These are phyloP conservation scores for Penicillium sclerotiorum DNA, from an alignment of 2,329 filamentous ascomycete species.

Conservation along the genomic window DNA sequence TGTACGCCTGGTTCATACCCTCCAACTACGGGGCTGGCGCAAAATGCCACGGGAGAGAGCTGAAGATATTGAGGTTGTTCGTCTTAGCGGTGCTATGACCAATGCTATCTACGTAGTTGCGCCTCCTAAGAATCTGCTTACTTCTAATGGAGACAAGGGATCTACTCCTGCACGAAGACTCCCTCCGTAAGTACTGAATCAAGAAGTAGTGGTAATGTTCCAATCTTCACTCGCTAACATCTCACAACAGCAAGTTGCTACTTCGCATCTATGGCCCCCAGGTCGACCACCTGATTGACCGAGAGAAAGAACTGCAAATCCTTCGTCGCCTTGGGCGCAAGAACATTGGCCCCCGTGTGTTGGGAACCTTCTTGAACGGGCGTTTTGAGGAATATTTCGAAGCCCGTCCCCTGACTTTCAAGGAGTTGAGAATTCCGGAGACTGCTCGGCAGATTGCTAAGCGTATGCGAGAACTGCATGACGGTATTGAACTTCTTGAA, in stretches of 20 bases:
- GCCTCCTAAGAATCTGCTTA: slow-evolving; percentile 67
- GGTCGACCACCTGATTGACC: slow-evolving; percentile 92
- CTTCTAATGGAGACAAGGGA: slow-evolving; percentile 43
- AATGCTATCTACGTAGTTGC: slow-evolving; percentile 96
- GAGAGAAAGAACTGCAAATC: slow-evolving; percentile 85
- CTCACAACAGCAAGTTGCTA: slow-evolving; percentile 66
- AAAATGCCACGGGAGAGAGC: slow-evolving; percentile 63
- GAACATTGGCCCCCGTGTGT: slow-evolving; percentile 85
- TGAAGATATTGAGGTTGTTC: slow-evolving; percentile 48
- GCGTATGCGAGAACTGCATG: slow-evolving; percentile 93
- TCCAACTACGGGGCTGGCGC: slow-evolving; percentile 89
- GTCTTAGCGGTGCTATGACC: slow-evolving; percentile 81
- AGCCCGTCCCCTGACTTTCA: slow-evolving; percentile 74
- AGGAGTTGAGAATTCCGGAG: slow-evolving; percentile 75
- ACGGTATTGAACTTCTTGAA: slow-evolving; percentile 83
- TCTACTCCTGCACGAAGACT: slow-evolving; percentile 48
- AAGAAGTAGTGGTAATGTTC: background rate
- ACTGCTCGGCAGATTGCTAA: slow-evolving; percentile 94
- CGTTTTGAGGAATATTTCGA: slow-evolving; percentile 95
- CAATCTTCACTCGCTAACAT: background rate
- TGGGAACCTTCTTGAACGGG: slow-evolving; percentile 92
- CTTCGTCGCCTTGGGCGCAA: slow-evolving; percentile 83
- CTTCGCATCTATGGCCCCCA: slow-evolving; percentile 93
- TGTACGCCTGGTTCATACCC: slow-evolving; percentile 81
- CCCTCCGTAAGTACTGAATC: slow-evolving; percentile 52